phyloP scores from a whole-genome alignment of 371 early-diverging fungal species.

The Mucor circinelloides region DNA sequence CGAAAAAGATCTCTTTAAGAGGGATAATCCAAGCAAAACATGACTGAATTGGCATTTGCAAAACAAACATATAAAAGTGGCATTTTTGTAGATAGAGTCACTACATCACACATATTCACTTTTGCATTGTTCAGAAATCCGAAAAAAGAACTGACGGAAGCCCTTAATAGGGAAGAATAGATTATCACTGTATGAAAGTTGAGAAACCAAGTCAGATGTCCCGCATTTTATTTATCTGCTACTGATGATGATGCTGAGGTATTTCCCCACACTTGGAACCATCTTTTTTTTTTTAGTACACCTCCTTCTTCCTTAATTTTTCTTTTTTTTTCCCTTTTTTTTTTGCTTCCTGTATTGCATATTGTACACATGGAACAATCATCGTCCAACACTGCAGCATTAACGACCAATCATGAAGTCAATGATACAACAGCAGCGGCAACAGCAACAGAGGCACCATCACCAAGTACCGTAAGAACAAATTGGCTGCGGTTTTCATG shows the following conservation, averaged over 20 bases:
- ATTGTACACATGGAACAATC: not conserved
- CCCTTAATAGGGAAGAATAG: not conserved
- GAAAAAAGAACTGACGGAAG: not conserved
- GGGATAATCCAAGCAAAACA: not conserved
- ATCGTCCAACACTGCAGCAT: not conserved
- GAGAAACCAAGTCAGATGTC: not conserved
- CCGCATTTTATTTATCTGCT: not conserved
- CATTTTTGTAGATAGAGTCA: not conserved
- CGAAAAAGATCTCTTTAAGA: not conserved
- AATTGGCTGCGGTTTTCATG: conserved; percentile 26
- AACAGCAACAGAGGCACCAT: not conserved
- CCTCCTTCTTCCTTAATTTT: not conserved
- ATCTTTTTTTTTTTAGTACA: too few relatives aligned
- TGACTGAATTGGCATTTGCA: not conserved
- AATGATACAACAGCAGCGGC: not conserved
- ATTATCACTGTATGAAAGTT: not conserved
- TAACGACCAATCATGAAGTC: too few relatives aligned
- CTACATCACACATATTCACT: not conserved
- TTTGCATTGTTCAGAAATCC: not conserved
- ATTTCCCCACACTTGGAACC: not conserved
- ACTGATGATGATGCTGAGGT: not conserved
- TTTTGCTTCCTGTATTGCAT: not conserved
- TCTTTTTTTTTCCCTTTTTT: not conserved
- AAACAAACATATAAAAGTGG: not conserved
- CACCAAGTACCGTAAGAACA: conserved; percentile 27